phyloP scores from a whole-genome alignment of 495 filamentous ascomycete genomes.

The Aspergillus biplanus region DNA sequence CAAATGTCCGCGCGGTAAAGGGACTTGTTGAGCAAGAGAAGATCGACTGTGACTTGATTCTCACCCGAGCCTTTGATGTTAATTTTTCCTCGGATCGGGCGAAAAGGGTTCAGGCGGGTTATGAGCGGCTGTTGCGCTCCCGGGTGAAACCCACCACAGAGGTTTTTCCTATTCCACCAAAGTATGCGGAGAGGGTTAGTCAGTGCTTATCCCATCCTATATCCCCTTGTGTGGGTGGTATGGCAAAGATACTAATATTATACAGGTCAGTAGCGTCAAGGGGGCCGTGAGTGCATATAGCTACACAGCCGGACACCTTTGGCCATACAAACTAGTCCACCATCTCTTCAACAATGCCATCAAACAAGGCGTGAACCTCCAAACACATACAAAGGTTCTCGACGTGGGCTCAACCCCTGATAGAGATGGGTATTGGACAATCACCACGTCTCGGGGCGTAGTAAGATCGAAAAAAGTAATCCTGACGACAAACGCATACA shows the following conservation, averaged over 20 bases:
- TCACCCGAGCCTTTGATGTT: slow-evolving; percentile 36
- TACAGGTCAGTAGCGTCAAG: slow-evolving; percentile 49
- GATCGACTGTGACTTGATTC: slow-evolving; percentile 39
- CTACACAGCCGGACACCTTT: slow-evolving; percentile 53
- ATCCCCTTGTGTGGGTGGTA: not conserved
- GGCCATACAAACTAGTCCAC: slow-evolving; percentile 84
- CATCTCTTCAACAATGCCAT: slow-evolving; percentile 65
- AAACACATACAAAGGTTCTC: slow-evolving; percentile 73
- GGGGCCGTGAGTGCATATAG: slow-evolving; percentile 48
- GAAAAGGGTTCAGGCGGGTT: slow-evolving; percentile 29
- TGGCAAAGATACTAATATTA: slow-evolving; percentile 16
- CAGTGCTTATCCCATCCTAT: not conserved
- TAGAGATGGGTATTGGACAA: slow-evolving; percentile 27
- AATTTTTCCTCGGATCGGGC: slow-evolving; percentile 26
- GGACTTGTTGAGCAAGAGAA: slow-evolving; percentile 33
- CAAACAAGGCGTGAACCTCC: slow-evolving; percentile 66
- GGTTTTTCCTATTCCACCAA: no score
- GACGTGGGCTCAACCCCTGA: slow-evolving; percentile 34
- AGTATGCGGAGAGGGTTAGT: no score
- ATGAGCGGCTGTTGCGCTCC: slow-evolving; percentile 11
- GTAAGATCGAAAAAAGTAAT: slow-evolving; percentile 64
- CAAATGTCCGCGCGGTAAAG: slow-evolving; percentile 33
- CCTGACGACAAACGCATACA: slow-evolving; percentile 81
- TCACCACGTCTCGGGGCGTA: slow-evolving; percentile 67
- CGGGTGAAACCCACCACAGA: no score